A percentile compares a stretch with the other conserved stretches of the same genome.
phyloP scores from a whole-genome alignment of 345 rosid species.

The Murraya koenigii region DNA sequence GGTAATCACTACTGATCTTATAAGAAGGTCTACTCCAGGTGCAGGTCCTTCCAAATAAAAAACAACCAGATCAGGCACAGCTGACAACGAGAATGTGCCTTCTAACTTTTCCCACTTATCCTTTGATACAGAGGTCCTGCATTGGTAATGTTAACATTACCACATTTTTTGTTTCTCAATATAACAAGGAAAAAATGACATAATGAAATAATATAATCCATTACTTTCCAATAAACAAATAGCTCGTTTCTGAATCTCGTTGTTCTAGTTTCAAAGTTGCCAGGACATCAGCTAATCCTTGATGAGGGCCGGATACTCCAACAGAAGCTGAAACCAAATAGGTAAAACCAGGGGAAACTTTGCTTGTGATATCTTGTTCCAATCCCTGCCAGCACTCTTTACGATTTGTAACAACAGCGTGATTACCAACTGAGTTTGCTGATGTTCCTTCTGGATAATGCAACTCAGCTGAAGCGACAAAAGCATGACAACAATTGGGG shows the following conservation, averaged over 20 bases:
- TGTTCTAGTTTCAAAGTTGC: conserved; percentile 78
- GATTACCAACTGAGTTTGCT: conserved; percentile 33
- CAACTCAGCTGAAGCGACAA: conserved; percentile 45
- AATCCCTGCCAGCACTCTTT: conserved; percentile 89
- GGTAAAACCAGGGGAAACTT: conserved; percentile 50
- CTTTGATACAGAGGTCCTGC: conserved; percentile 66
- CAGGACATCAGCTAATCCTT: conserved; percentile 54
- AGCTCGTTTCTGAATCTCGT: conserved; percentile 46
- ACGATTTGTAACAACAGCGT: conserved; percentile 80
- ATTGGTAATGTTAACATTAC: neutral
- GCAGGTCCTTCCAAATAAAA: conserved; percentile 94
- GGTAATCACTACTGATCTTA: conserved; percentile 62
- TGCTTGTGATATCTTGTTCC: conserved; percentile 82
- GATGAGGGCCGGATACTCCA: conserved; percentile 64
- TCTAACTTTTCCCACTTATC: conserved; percentile 72
- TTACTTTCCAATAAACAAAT: conserved; percentile 77
- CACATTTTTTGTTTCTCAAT: neutral
- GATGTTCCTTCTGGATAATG: conserved; percentile 32
- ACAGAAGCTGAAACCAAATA: conserved; percentile 69
- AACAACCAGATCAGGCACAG: conserved; percentile 57
- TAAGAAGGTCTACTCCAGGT: conserved; percentile 74
- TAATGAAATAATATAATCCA: conserved; percentile 17
- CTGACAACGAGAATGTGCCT: conserved; percentile 68
- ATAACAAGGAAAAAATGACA: neutral
- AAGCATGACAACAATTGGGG: conserved; percentile 67